Base-by-base conservation (phyloP, 352 stramenopile genomes). In the Saprolegnia parasitica region DNA sequence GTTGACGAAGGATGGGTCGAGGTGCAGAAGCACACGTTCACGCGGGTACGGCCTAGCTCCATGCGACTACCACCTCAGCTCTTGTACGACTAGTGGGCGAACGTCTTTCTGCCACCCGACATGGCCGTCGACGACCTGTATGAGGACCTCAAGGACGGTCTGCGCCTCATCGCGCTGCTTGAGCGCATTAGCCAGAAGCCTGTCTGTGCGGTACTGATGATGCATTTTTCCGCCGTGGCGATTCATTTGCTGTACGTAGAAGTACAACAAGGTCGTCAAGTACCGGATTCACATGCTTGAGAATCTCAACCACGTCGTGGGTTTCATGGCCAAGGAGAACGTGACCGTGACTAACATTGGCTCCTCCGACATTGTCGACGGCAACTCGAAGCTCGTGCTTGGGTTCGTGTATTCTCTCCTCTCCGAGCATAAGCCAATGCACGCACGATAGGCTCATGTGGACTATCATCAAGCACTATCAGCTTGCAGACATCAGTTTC, bases 221-320 rank as follows among this genome's bases (percentile, higher is more conserved):
- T 74, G 67, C 62, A 15, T 61, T 37, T 13, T 32, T 26, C 4
- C 9, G 13, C 11, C 35, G 3, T 24, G 13, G 13, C 9, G 35
- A 16, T 9, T 50, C 52, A 29, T 6, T 60, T 20, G 20, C 10
- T 61, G 6, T 58, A 15, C 15, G 18, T 58, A 93, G 81, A 96
- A 95, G 83, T 94, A 90, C 77, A 96, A 95, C 81, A 94, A 91
- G 76, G 93, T 95, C 62, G 86, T 86, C 67, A 90, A 90, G 72
- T 95, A 96, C 81, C 86, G 89, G 56, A 97, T 97, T 75, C 90
- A 97, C 71, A 96, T 96, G 78, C 91, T 96, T 76, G 90, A 97
- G 74, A 96, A 96, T 73, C 76, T 95, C n/a, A 96, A 96, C 78
- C 88, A 96, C 62, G 81, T 90, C 54, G 94, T 97, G 67, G 85